phyloP scores from a whole-genome alignment of 2,329 filamentous ascomycete species.

The Clarireedia homoeocarpa region DNA sequence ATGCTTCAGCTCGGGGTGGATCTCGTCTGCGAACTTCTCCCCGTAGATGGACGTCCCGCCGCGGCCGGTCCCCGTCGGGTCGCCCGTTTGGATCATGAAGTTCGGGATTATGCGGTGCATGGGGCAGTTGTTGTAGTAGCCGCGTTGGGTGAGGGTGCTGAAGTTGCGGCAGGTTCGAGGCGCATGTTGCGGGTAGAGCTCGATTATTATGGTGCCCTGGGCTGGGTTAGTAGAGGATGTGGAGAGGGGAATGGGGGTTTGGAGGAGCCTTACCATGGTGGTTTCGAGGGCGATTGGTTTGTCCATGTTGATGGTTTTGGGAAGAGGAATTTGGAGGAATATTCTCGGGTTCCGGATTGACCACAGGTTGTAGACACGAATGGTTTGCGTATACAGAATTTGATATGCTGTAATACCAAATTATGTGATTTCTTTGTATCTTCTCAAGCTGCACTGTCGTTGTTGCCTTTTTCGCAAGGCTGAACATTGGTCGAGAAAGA shows the following conservation, averaged over 20 bases:
- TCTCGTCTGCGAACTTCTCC: conserved; percentile 91
- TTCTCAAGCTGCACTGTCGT: background rate
- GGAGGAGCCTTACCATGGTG: conserved; percentile 55
- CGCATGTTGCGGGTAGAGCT: conserved; percentile 85
- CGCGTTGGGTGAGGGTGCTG: conserved; percentile 64
- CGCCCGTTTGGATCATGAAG: conserved; percentile 95
- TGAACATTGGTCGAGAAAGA: background rate
- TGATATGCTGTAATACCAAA: too few relatives aligned
- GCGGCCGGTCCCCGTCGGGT: conserved; percentile 87
- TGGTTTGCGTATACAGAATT: too few relatives aligned
- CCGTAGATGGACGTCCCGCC: conserved; percentile 88
- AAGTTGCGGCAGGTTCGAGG: conserved; percentile 87
- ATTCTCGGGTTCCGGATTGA: background rate
- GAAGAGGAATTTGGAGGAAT: too few relatives aligned
- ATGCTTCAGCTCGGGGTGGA: conserved; percentile 67
- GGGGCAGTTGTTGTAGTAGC: conserved; percentile 79
- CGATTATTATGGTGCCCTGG: conserved; percentile 74
- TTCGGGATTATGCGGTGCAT: conserved; percentile 93
- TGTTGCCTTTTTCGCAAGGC: conserved; percentile 5
- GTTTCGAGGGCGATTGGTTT: conserved; percentile 78
- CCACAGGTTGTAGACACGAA: background rate
- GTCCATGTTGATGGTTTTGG: conserved; percentile 47
- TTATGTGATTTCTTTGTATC: too few relatives aligned
- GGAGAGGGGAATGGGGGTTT: background rate
- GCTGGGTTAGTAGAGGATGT: background rate